phyloP scores from a whole-genome alignment of 306 rosid species.

The Hippophae gyantsensis region DNA sequence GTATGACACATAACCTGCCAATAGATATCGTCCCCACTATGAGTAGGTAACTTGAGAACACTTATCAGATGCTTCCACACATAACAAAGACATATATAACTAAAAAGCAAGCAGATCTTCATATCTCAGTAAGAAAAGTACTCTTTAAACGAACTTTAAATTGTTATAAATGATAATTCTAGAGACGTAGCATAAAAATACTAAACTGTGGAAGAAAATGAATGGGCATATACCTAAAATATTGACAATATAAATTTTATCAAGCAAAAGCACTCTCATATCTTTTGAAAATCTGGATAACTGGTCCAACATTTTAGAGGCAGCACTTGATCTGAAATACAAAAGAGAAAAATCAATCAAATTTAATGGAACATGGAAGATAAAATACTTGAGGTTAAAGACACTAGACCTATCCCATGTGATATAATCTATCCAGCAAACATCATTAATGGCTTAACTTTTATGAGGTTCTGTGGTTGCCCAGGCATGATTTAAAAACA shows the following conservation, averaged over 20 bases:
- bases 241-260: conserved; percentile 70
- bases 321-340: conserved; percentile 34
- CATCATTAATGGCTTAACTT: neutral
- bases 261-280: conserved; percentile 56
- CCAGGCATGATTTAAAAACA: too few relatives aligned
- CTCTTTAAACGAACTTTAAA: neutral
- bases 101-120: neutral
- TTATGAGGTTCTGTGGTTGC: too few relatives aligned
- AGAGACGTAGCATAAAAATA: conserved; percentile 1
- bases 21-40: neutral
- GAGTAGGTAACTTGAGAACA: neutral
- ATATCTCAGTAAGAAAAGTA: neutral
- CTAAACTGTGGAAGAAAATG: conserved; percentile 8
- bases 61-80: too few relatives aligned
- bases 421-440: neutral
- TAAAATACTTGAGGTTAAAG: neutral
- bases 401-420: neutral
- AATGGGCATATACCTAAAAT: conserved; percentile 50
- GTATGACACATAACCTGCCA: conserved; percentile 69
- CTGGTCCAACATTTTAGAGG: conserved; percentile 37
- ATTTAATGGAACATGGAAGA: neutral
- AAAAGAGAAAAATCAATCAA: conserved; percentile 11
- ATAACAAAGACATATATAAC: neutral
- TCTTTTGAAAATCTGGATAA: conserved; percentile 50
- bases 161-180: neutral